phyloP scores from a whole-genome alignment of 208 protist genomes.

The Crithidia acanthocephali region DNA sequence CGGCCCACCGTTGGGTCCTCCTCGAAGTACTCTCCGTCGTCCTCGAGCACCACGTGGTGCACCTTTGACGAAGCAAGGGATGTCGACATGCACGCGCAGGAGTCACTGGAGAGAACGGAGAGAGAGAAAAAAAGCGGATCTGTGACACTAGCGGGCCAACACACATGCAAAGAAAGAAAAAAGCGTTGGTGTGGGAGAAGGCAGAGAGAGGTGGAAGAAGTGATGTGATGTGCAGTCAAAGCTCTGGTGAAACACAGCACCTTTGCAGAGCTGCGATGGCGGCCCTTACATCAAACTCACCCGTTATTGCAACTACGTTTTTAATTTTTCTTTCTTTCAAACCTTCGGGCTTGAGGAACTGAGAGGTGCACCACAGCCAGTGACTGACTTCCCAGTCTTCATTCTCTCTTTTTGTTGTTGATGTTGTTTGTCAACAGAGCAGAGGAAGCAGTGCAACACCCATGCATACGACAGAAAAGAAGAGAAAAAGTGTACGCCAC shows the following conservation, averaged over 20 bases:
- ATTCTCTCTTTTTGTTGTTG: no score
- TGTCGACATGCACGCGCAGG: background rate
- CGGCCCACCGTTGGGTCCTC: conserved; percentile 80
- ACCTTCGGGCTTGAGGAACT: no score
- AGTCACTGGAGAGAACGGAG: background rate
- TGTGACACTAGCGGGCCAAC: no score
- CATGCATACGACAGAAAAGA: background rate
- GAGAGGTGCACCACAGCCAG: no score
- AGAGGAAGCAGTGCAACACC: background rate
- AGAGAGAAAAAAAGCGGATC: background rate
- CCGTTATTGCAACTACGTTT: no score
- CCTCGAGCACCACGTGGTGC: conserved; percentile 64
- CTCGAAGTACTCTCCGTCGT: conserved; percentile 85
- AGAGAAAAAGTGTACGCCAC: conserved; percentile 57
- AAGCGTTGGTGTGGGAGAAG: no score
- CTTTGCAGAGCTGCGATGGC: no score
- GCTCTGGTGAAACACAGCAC: no score
- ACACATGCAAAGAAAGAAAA: background rate
- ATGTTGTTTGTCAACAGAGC: background rate
- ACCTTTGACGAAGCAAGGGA: background rate
- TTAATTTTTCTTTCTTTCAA: no score
- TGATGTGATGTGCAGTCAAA: background rate
- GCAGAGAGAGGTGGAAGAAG: background rate
- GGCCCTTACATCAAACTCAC: no score
- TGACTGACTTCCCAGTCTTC: no score